Conservation (phyloP, 106 monocot species). For the Iris macrosiphon region DNA sequence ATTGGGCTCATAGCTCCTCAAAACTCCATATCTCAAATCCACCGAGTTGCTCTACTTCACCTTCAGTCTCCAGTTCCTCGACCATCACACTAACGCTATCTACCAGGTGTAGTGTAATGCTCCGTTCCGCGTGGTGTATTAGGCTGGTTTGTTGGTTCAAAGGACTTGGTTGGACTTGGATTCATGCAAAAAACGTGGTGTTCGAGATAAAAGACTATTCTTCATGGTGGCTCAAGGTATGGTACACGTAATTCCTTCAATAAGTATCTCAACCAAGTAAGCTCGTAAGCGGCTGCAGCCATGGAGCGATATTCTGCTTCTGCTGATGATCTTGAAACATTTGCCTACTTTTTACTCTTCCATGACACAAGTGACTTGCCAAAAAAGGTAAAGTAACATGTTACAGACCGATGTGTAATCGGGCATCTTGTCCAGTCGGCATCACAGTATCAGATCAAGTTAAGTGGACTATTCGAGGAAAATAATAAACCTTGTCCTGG, state of each 20-base stretch:
- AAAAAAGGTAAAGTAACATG: neutral
- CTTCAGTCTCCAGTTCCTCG: no score
- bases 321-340: neutral
- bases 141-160: no score
- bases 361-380: neutral
- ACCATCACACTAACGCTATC: no score
- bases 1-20: no score
- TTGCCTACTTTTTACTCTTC: neutral
- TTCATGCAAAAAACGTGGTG: no score
- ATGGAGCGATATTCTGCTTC: neutral
- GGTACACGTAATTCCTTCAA: neutral
- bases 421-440: neutral
- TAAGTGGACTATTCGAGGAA: neutral
- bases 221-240: neutral
- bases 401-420: neutral
- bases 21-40: no score
- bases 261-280: neutral
- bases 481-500: neutral
- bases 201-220: no score
- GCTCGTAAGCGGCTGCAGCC: neutral
- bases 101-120: no score
- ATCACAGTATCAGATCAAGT: neutral
- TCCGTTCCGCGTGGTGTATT: no score
- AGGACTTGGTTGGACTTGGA: no score
- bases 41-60: no score